Evolutionary conservation across 2,329 filamentous ascomycete species (phyloP).

Genomic region (Talaromyces sp.): DNA sequence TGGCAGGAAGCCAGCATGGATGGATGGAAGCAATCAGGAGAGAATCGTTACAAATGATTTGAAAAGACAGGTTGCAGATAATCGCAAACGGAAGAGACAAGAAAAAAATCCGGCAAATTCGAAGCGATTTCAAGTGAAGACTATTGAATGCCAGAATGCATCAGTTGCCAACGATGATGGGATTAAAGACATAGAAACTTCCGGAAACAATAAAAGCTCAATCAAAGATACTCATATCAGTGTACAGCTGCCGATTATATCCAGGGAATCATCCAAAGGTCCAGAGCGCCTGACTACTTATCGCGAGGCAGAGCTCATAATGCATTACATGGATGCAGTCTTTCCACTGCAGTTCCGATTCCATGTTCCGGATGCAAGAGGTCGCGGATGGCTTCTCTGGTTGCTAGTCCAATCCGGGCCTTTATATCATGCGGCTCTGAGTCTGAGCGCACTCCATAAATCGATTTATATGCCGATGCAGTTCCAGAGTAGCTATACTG

Average conservation of each 20-base stretch:
- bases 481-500: conserved; percentile 13
- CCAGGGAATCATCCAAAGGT: neutral
- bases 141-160: neutral
- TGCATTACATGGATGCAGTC: conserved; percentile 21
- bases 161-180: neutral
- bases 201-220: neutral
- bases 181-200: neutral
- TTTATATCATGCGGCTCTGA: conserved; percentile 20
- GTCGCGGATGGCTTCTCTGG: conserved; percentile 20
- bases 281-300: conserved; percentile 6
- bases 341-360: conserved; percentile 21
- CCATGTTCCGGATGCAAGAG: conserved; percentile 11
- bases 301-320: conserved; percentile 19
- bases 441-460: conserved; percentile 20
- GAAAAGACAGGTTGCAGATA: neutral
- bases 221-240: neutral
- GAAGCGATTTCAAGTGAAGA: neutral
- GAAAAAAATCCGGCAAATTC: neutral
- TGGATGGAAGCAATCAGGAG: conserved; percentile 10
- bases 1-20: conserved; percentile 9
- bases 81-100: neutral
- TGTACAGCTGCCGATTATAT: too few species aligned
- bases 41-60: neutral
- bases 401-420: conserved; percentile 17
- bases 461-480: conserved; percentile 11